Evolutionary conservation across 129 eudicot genomes (phyloP), one percentile per base, ranked within the genome.

Genomic region (Centaurea solstitialis): DNA sequence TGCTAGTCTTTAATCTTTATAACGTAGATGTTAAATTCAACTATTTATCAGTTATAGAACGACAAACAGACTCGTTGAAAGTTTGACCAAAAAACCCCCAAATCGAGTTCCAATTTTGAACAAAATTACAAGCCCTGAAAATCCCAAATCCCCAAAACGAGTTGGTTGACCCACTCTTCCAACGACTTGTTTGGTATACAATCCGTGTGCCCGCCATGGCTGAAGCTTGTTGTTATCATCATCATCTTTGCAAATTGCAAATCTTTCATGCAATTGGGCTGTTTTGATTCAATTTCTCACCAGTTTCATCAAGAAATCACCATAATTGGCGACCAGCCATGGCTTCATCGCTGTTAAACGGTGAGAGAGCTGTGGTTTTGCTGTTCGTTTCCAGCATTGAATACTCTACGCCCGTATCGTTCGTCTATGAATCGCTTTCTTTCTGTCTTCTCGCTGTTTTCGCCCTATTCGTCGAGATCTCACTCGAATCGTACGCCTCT

Each of bases 291-390:
- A 11, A 72, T 79, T 40, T 37, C 77, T 22, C 71, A 26, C 30
- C 30, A 79, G 24, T 50, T 50, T 69, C 67, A n/a, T 57, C 65
- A 17, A 57, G 22, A 57, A 17, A 10, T 21, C 18, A 39, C 26
- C 61, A 40, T 30, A 37, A 30, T 26, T 75, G 50, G 11, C 80
- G 43, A 45, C 70, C 70, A 41, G 37, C 82, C 84, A 85, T 90
- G 93, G 90, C 91, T 87, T 80, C 84, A 64, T 86, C 88, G 88
- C 76, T 90, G 81, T 84, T 94, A 47, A 94, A 83, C 91, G 97
- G 97, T 87, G 99, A 94, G 90, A 87, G 99, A 82, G 91, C 90
- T 78, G 99, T 94, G 82, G 99, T 94, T 35, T 74, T 87, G 65
- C 70, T 92, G 12, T 89, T 91, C 80, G 79, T 92, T 23, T 65